phyloP scores from a whole-genome alignment of 2,329 filamentous ascomycete species.

The Penicillium sclerotiorum region DNA sequence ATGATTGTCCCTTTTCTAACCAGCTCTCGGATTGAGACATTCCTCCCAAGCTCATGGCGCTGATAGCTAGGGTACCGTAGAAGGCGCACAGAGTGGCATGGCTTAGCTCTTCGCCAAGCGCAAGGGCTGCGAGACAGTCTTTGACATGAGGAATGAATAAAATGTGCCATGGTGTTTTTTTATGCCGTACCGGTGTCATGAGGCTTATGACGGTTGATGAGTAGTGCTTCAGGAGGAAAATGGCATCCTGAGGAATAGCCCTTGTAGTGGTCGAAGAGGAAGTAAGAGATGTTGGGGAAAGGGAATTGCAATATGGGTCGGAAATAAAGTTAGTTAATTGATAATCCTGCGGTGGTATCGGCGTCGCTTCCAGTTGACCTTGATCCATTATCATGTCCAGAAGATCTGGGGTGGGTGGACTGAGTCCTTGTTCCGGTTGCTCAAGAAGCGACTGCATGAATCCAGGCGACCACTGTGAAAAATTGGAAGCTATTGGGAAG shows the following conservation, averaged over 20 bases:
- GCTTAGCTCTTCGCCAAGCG: slow-evolving; percentile 43
- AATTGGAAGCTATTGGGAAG: not conserved
- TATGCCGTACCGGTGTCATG: slow-evolving; percentile 33
- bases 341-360: not conserved
- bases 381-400: slow-evolving; percentile 11
- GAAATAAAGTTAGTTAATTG: not conserved
- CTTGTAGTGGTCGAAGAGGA: not conserved
- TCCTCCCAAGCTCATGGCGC: slow-evolving; percentile 46
- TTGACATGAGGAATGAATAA: slow-evolving; percentile 48
- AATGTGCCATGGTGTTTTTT: slow-evolving; percentile 50
- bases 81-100: slow-evolving; percentile 44
- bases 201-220: slow-evolving; percentile 36
- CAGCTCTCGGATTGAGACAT: slow-evolving; percentile 32
- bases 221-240: slow-evolving; percentile 45
- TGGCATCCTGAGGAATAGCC: slow-evolving; percentile 33
- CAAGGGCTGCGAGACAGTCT: slow-evolving; percentile 46
- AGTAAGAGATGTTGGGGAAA: slow-evolving; percentile 2
- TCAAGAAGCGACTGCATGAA: slow-evolving; percentile 19
- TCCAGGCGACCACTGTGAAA: slow-evolving; percentile 13
- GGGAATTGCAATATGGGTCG: slow-evolving; percentile 9
- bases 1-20: slow-evolving; percentile 35
- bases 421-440: slow-evolving; percentile 5
- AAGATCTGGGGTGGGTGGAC: slow-evolving; percentile 8
- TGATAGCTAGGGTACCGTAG: slow-evolving; percentile 46
- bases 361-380: not conserved